Conservation (phyloP, 179 eudicot genomes). For the Spergularia azorica region DNA sequence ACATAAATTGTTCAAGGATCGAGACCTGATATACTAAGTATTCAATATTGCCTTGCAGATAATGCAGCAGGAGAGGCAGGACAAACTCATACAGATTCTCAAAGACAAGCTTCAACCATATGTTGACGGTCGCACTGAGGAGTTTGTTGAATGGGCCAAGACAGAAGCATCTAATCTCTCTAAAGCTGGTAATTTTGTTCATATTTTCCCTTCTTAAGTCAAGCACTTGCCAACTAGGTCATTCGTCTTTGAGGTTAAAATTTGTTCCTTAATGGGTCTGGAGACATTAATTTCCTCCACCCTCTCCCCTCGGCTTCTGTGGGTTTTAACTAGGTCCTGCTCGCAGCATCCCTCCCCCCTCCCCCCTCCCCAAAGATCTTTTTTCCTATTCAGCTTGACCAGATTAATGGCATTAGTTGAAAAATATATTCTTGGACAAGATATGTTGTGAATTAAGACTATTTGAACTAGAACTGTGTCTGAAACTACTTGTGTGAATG, state of each 20-base stretch:
- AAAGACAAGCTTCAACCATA: constrained; percentile 70
- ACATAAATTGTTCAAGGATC: not conserved
- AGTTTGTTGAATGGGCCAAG: constrained; percentile 77
- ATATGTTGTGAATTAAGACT: not conserved
- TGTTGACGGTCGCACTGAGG: constrained; percentile 65
- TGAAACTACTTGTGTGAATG: no score
- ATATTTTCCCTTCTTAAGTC: not conserved
- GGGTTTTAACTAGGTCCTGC: not conserved
- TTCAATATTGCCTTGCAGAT: constrained; percentile 41
- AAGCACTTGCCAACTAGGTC: not conserved
- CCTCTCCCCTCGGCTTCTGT: not conserved
- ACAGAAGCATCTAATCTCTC: constrained; percentile 78
- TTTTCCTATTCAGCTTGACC: no score
- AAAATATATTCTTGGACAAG: not conserved
- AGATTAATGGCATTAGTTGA: not conserved
- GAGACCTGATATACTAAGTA: constrained; percentile 8
- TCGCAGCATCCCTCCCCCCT: not conserved
- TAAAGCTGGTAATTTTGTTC: constrained; percentile 62
- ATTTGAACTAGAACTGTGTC: not conserved
- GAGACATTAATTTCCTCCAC: not conserved
- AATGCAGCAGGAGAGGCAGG: constrained; percentile 76
- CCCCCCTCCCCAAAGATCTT: no score
- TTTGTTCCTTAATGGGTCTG: not conserved
- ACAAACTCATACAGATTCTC: constrained; percentile 58
- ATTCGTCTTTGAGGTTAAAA: not conserved